Evolutionary conservation across 2,329 filamentous ascomycete genomes (phyloP).

Genomic region (Polytolypa hystricis): DNA sequence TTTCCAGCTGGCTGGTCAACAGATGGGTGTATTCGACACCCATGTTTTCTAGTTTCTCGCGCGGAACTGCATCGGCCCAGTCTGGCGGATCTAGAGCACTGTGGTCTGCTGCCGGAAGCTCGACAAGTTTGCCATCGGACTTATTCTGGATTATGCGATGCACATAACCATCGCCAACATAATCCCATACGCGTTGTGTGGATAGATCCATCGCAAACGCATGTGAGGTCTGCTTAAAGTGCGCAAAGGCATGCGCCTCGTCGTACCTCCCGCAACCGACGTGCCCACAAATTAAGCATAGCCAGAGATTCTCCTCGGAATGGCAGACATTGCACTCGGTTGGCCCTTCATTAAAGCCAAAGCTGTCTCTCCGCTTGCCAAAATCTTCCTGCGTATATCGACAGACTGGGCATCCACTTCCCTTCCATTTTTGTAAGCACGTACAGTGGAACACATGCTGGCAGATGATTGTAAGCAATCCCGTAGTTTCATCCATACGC

Average conservation of each 20-base stretch:
- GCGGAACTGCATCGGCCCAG: constrained; percentile 36
- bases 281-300: constrained; percentile 85
- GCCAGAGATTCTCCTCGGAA: constrained; percentile 75
- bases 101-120: constrained; percentile 56
- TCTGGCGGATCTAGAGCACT: constrained; percentile 32
- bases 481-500: constrained; percentile 95
- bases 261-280: constrained; percentile 94
- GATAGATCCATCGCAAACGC: constrained; percentile 86
- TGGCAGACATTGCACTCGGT: constrained; percentile 68
- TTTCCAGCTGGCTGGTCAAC: constrained; percentile 83
- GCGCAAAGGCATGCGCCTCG: constrained; percentile 80
- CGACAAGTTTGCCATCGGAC: constrained; percentile 81
- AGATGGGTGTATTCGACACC: constrained; percentile 91
- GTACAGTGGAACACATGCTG: constrained; percentile 97
- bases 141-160: constrained; percentile 92
- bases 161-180: constrained; percentile 88
- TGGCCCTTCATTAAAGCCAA: constrained; percentile 43
- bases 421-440: constrained; percentile 92
- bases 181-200: constrained; percentile 96
- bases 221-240: constrained; percentile 83
- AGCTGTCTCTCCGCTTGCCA: constrained; percentile 36
- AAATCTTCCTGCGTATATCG: constrained; percentile 65
- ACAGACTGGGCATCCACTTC: constrained; percentile 86
- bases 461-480: constrained; percentile 87
- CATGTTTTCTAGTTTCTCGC: constrained; percentile 62